Evolutionary conservation across 106 monocot species (phyloP).

Genomic region (Iris macrosiphon): DNA sequence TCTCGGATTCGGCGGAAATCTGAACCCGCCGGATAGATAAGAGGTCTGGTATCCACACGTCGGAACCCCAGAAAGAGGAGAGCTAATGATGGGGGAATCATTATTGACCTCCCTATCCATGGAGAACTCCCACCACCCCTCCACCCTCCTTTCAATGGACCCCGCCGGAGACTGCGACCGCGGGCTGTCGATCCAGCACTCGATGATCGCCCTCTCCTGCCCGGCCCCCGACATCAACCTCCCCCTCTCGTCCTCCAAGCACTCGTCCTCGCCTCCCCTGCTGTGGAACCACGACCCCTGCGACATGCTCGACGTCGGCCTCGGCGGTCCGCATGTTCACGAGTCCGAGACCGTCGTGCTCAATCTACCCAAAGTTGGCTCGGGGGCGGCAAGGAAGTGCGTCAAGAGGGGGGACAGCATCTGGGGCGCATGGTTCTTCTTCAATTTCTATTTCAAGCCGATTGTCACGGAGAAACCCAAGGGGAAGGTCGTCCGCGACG

Average conservation of each 20-base stretch:
- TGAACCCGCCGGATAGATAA: conserved; percentile 20
- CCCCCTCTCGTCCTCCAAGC: conserved; percentile 18
- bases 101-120: conserved; percentile 60
- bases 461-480: conserved; percentile 52
- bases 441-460: conserved; percentile 76
- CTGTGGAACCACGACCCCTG: conserved; percentile 16
- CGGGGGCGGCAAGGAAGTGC: conserved; percentile 30
- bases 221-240: conserved; percentile 38
- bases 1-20: conserved; percentile 18
- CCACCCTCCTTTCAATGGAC: conserved; percentile 75
- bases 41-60: neutral
- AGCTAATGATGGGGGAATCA: conserved; percentile 51
- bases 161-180: conserved; percentile 23
- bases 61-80: neutral
- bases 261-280: conserved; percentile 20
- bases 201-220: conserved; percentile 3
- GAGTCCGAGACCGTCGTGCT: conserved; percentile 30
- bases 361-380: conserved; percentile 14
- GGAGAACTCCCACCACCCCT: conserved; percentile 52
- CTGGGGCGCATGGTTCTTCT: conserved; percentile 88
- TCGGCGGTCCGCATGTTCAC: conserved; percentile 44
- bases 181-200: conserved; percentile 21
- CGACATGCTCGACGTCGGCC: conserved; percentile 55
- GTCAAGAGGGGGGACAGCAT: conserved; percentile 68
- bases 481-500: conserved; percentile 28